Evolutionary conservation across 768 basidiomycete species (phyloP).

Genomic region (Psilocybe cubensis): DNA sequence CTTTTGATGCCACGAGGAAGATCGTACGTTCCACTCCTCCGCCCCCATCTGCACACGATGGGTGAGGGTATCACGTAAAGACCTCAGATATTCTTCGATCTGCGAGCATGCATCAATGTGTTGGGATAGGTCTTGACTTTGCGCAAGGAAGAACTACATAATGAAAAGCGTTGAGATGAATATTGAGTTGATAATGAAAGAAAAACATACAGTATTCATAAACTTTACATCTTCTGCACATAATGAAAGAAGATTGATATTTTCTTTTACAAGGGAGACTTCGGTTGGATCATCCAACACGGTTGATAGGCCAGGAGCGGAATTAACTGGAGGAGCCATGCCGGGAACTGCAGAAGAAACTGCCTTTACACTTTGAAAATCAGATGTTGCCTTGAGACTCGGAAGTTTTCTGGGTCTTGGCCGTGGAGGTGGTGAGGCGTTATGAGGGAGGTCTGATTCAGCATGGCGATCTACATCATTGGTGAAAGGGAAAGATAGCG

Average conservation of each 20-base stretch:
- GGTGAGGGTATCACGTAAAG: constrained; percentile 25
- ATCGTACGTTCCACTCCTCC: constrained; percentile 36
- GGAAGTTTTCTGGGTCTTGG: constrained; percentile 23
- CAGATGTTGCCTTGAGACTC: constrained; percentile 27
- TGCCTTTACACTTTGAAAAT: constrained; percentile 11
- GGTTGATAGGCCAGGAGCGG: constrained; percentile 6
- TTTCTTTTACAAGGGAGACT: constrained; percentile 28
- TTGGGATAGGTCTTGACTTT: constrained; percentile 25
- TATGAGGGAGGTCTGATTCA: constrained; percentile 15
- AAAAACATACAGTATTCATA: constrained; percentile 30
- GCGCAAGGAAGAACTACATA: constrained; percentile 28
- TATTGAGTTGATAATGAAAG: constrained; percentile 1
- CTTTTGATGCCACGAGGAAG: constrained; percentile 35
- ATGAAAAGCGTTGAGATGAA: background rate
- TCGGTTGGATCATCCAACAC: constrained; percentile 24
- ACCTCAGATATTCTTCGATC: constrained; percentile 29
- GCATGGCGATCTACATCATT: constrained; percentile 12
- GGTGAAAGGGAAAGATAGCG: constrained; percentile 10
- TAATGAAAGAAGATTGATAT: constrained; percentile 23
- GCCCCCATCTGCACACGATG: constrained; percentile 29
- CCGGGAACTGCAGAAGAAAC: constrained; percentile 8
- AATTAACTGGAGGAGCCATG: constrained; percentile 10
- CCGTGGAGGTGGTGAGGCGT: constrained; percentile 30
- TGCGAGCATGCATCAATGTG: constrained; percentile 33
- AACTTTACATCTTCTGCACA: constrained; percentile 29